phyloP scores from a whole-genome alignment of 176 grass and related monocot genomes.

The Hsuehochloa calcarea region DNA sequence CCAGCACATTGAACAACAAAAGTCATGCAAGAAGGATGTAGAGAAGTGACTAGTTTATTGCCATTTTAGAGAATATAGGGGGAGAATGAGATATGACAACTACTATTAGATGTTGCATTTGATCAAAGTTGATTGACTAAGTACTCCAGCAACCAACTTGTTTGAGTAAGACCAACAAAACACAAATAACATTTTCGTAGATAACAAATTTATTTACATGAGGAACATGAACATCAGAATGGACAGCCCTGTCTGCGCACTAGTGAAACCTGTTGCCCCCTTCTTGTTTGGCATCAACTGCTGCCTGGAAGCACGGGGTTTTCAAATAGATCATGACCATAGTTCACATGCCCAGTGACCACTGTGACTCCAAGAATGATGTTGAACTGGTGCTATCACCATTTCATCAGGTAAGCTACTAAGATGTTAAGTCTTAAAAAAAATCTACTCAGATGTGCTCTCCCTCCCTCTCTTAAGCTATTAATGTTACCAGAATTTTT shows the following conservation, averaged over 20 bases:
- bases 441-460: not conserved
- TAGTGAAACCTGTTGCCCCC: not conserved
- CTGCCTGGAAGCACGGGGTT: not conserved
- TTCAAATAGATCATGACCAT: not conserved
- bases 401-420: not conserved
- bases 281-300: not conserved
- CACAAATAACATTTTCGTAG: not conserved
- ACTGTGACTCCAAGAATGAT: not conserved
- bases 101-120: not conserved
- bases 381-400: slow-evolving; percentile 7
- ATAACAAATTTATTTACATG: not conserved
- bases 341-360: not conserved
- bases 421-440: not conserved
- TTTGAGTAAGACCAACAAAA: not conserved
- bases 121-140: not conserved
- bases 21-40: not conserved
- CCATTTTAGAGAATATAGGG: not conserved
- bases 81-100: not conserved
- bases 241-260: not conserved
- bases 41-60: not conserved
- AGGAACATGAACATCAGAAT: slow-evolving; percentile 9
- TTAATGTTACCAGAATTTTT: slow-evolving; percentile 17
- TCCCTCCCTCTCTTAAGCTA: not conserved
- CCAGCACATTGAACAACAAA: not conserved
- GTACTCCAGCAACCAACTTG: not conserved